Base-by-base conservation (phyloP, 108 stramenopile genomes). In the Skeletonema potamos region DNA sequence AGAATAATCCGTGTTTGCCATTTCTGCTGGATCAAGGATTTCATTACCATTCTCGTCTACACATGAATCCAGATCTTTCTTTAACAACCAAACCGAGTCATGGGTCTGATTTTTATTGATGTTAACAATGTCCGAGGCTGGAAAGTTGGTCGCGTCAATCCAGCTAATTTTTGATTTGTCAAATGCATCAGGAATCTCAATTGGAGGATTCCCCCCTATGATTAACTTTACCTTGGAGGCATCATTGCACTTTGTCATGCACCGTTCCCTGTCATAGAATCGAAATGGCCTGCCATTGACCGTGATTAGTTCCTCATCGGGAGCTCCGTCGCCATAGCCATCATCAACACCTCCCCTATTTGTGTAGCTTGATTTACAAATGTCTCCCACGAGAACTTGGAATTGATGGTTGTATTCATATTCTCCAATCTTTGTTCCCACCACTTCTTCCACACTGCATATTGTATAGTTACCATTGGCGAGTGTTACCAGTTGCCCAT, bases 301-400 rank as follows among this genome's bases (percentile, higher is more conserved):
- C 9, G 15, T 63, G 54, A 74, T 64, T 15, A 60, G 27, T 46
- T 79, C 46, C 9, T 8, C 56, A 56, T 75, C 67, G 6, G 28
- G 18, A 34, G 78, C 37, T 41, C 79, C 78, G n/a, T 72, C 78
- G 6, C 82, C 78, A 15, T 58, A 48, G 13, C 33, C 60, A 67
- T 77, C 69, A n/a, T 54, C 48, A 8, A 62, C 59, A 34, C 66
- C 74, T 28, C 64, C n/a, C n/a, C n/a, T n/a, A n/a, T n/a, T n/a
- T n/a, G 72, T 68, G 44, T 71, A 72, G 33, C 60, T 44, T 43
- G 57, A 46, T 0, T 51, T 28, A n/a, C 73, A 71, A 9, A 34
- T 4, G 13, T 33, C 63, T 15, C 37, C 62, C 8, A 64, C 68
- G 26, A 81, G 28, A n/a, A 76, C 8, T 26, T 65, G 64, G 27